Percentiles rank a stretch among this genome's conserved stretches.
Evolutionary conservation across 164 flowering plant genomes (phyloP).

Genomic region (Houttuynia cordata): DNA sequence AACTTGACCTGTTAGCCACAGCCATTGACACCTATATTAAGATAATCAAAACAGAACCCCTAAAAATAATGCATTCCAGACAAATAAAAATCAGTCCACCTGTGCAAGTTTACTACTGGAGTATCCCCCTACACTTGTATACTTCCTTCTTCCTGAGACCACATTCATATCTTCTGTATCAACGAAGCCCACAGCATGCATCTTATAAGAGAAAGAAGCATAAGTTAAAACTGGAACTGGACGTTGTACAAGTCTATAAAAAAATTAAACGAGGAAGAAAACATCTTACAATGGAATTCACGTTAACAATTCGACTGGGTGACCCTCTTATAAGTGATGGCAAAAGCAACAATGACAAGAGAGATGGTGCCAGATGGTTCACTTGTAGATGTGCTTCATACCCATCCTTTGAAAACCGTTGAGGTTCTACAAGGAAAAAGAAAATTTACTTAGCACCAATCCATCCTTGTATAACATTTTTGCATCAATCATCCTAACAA

Average conservation of each 20-base stretch:
- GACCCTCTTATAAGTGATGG: constrained; percentile 92
- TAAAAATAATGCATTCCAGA: background rate
- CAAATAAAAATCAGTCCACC: constrained; percentile 24
- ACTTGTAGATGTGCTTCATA: constrained; percentile 97
- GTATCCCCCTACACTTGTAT: constrained; percentile 68
- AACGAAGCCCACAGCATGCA: constrained; percentile 89
- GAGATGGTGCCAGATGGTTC: constrained; percentile 92
- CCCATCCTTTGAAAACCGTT: constrained; percentile 80
- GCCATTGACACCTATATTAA: too few species aligned
- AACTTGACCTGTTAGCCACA: constrained; percentile 73
- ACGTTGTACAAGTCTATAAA: background rate
- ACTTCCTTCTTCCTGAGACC: constrained; percentile 68
- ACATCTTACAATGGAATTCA: constrained; percentile 64
- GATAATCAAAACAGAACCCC: background rate
- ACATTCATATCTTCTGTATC: constrained; percentile 93
- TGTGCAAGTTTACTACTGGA: constrained; percentile 87
- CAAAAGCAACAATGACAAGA: constrained; percentile 78
- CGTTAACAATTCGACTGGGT: constrained; percentile 84
- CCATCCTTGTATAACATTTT: background rate
- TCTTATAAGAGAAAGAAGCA: constrained; percentile 26
- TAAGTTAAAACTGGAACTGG: background rate
- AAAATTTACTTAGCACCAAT: background rate
- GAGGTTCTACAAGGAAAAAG: constrained; percentile 46
- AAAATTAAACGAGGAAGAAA: too few species aligned
- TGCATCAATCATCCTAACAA: background rate